Base-by-base conservation (phyloP, 192 early-diverging fungal species). In the Spizellomyces sp. region DNA sequence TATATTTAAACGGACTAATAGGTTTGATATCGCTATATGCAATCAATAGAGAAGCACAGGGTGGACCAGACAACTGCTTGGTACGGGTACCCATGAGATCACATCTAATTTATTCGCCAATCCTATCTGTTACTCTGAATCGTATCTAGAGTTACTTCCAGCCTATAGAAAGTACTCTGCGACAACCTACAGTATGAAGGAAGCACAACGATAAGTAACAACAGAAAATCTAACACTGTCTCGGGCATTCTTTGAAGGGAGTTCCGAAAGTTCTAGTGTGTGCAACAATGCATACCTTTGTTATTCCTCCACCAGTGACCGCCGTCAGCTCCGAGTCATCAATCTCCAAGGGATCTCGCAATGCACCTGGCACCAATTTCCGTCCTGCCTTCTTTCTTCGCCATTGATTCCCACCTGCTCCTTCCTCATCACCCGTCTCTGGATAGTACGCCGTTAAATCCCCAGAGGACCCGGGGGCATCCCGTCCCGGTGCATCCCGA, bases 401-500 rank as follows among this genome's bases (percentile, higher is more conserved):
- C 27, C 27, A 36, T 36, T 36, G 27, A 3, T 67, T 17, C 64
- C 36, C 52, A 46, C 50, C 27, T 19, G 0, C 56, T 68, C 62
- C 58, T 50, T 59, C 21, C 73, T 19, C 45, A 44, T 62, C 45
- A 27, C 9, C 73, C 5, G 9, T 61, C 36, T 59, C 58, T 9
- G 70, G 70, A 56, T 72, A 67, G 5, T 62, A 58, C 59, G 66
- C 66, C 15, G 9, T 36, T 19, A 68, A 48, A 63, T 67, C 73
- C 8, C 59, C 66, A 6, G 15, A 36, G 1, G 73, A 12, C 5
- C 52, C 64, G 9, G 15, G 42, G 19, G 45, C 15, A 21, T 74
- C 58, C 44, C 54, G 63, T 21, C 48, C 52, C 17, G 66, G 71
- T 5, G 55, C 48, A 10, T 86, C 84, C 21, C 89, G 79, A 42